Evolutionary conservation across 176 grass and related monocot species (phyloP), one percentile per base, ranked within the genome.

Genomic region (Bromus sterilis): DNA sequence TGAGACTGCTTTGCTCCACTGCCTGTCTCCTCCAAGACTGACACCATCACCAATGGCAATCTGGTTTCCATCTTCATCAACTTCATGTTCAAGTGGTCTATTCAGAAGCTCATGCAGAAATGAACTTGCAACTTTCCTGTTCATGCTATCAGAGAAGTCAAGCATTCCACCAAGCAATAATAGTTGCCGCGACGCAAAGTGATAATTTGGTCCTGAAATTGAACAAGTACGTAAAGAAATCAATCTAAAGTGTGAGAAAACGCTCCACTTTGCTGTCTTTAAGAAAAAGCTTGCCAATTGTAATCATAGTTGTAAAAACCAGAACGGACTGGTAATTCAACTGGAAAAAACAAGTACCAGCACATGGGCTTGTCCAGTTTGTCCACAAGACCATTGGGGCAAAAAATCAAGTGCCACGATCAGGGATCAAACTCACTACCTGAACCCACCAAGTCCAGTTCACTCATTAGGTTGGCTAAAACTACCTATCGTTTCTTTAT

Each of bases 101-200:
- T 82, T 74, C 34, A 99, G 82, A 85, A 99, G 93, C 39, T 94
- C 88, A 31, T 81, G 74, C 34, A 95, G 80, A 86, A 99, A 99
- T 78, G 85, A 86, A 74, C 91, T 78, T 7, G 91, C 96, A 53
- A 86, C 61, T 82, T 95, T 99, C 41, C 91, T 79, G 56, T 93
- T 99, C 85, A 76, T 80, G 34, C 66, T 88, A 87, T 99, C 96
- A 65, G 96, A 99, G 57, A 90, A 99, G n/a, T 99, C 93, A 55
- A 99, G 87, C 88, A 95, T 89, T 77, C 83, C 85, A 87, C 96
- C 93, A 49, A 99, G 89, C 60, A 99, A 74, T 78, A 99, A 79
- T 20, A 99, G 82, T 82, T 99, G 93, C 16, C 89, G 91, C 21
- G 91, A 88, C 56, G 78, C 43, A 43, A 99, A 95, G 66, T 74